Evolutionary conservation across 2,329 filamentous ascomycete genomes (phyloP).

Genomic region (Neofusicoccum kwambonambiense): DNA sequence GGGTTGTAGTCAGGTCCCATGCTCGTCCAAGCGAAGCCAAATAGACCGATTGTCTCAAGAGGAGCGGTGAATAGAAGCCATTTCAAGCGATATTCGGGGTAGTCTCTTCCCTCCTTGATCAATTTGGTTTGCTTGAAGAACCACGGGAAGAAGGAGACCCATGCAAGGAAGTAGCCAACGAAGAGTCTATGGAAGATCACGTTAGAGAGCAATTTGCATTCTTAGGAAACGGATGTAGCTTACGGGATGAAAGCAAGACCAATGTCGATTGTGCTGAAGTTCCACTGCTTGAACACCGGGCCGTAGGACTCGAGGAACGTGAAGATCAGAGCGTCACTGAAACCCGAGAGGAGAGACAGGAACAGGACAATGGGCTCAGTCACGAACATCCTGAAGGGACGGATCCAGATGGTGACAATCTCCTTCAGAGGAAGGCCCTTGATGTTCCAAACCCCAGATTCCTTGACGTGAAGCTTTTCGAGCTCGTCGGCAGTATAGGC

Average conservation of each 20-base stretch:
- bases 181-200: constrained; percentile 46
- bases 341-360: constrained; percentile 69
- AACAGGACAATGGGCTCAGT: constrained; percentile 72
- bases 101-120: constrained; percentile 50
- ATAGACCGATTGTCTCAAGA: constrained; percentile 63
- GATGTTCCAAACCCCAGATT: constrained; percentile 20
- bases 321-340: constrained; percentile 74
- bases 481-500: constrained; percentile 74
- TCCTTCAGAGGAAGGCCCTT: constrained; percentile 44
- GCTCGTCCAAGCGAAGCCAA: constrained; percentile 69
- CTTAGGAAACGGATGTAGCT: not conserved
- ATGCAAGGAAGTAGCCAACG: constrained; percentile 64
- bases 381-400: constrained; percentile 71
- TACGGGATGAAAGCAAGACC: constrained; percentile 62
- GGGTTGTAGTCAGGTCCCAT: constrained; percentile 57
- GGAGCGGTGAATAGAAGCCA: constrained; percentile 64
- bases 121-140: constrained; percentile 53
- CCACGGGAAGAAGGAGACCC: constrained; percentile 57
- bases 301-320: constrained; percentile 71
- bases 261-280: constrained; percentile 56
- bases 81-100: constrained; percentile 64
- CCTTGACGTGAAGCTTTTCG: constrained; percentile 26
- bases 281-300: constrained; percentile 67
- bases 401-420: constrained; percentile 52
- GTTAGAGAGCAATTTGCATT: not conserved